phyloP scores from a whole-genome alignment of 23 red algal genomes.

The Gracilaria gracilis region DNA sequence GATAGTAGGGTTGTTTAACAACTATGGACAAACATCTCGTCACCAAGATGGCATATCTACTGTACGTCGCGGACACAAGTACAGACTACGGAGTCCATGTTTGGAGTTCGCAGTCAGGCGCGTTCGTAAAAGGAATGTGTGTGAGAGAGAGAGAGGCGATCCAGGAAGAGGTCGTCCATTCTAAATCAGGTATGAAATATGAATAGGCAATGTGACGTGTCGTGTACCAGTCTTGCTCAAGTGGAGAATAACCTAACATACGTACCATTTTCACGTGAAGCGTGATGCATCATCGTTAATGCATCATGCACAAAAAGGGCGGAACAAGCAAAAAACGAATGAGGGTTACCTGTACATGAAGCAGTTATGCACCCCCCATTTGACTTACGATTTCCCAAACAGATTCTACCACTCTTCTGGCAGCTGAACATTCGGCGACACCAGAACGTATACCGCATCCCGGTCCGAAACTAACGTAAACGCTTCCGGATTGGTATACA shows the following conservation, averaged over 20 bases:
- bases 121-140: too few relatives aligned
- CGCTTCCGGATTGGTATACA: conserved; percentile 81
- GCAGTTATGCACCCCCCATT: neutral
- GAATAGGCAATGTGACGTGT: neutral
- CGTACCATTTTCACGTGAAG: too few relatives aligned
- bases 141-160: too few relatives aligned
- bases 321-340: neutral
- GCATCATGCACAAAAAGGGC: neutral
- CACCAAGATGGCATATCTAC: too few relatives aligned
- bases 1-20: too few relatives aligned
- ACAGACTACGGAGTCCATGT: too few relatives aligned
- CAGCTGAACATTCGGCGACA: conserved; percentile 52
- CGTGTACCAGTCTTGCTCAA: too few relatives aligned
- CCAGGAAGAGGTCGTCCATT: neutral
- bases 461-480: conserved; percentile 69
- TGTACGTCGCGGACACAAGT: too few relatives aligned
- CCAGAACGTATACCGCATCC: conserved; percentile 79
- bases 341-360: neutral
- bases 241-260: too few relatives aligned
- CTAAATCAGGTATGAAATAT: neutral
- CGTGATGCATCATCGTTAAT: too few relatives aligned
- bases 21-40: too few relatives aligned
- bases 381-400: neutral
- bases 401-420: conserved; percentile 66
- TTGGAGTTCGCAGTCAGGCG: too few relatives aligned